These are phyloP conservation scores for Jacaranda copaia DNA, from an alignment of 257 asterid species.

Conservation along the genomic window DNA sequence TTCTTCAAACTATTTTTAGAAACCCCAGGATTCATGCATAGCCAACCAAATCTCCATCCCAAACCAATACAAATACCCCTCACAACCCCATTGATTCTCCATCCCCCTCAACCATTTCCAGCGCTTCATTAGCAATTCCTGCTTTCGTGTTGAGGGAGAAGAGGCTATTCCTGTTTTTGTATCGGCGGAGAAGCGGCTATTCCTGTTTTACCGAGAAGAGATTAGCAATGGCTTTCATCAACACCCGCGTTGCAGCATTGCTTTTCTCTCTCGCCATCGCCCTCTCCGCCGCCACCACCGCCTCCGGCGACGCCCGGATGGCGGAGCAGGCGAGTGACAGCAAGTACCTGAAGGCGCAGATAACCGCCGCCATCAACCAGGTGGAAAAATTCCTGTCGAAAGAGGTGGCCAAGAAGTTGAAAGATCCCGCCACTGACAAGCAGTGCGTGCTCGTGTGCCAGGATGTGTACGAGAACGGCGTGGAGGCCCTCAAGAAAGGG, in stretches of 20 bases:
- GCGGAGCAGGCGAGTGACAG: slow-evolving; percentile 26
- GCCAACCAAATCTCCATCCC: neutral
- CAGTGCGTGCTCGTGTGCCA: slow-evolving; percentile 42
- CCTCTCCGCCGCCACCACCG: slow-evolving; percentile 1
- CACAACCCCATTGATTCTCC: neutral
- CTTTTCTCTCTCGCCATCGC: slow-evolving; percentile 37
- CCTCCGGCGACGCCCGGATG: neutral
- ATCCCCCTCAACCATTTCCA: neutral
- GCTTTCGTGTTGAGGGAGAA: too few species aligned
- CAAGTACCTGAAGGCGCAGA: slow-evolving; percentile 28
- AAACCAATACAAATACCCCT: slow-evolving; percentile 25
- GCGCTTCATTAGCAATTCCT: neutral
- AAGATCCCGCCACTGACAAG: slow-evolving; percentile 3
- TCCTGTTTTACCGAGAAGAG: slow-evolving; percentile 5
- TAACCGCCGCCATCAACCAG: slow-evolving; percentile 38
- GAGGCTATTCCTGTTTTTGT: too few species aligned
- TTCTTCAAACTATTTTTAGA: neutral
- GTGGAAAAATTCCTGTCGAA: slow-evolving; percentile 31
- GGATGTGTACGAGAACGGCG: slow-evolving; percentile 41
- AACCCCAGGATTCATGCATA: neutral
- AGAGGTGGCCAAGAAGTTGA: slow-evolving; percentile 39
- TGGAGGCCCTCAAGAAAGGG: slow-evolving; percentile 43
- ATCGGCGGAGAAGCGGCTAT: too few species aligned
- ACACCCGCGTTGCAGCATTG: slow-evolving; percentile 22
- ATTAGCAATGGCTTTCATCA: slow-evolving; percentile 31